Evolutionary conservation across 768 basidiomycete species (phyloP), one percentile per base, ranked within the genome.

Genomic region (Trametopsis cervina): DNA sequence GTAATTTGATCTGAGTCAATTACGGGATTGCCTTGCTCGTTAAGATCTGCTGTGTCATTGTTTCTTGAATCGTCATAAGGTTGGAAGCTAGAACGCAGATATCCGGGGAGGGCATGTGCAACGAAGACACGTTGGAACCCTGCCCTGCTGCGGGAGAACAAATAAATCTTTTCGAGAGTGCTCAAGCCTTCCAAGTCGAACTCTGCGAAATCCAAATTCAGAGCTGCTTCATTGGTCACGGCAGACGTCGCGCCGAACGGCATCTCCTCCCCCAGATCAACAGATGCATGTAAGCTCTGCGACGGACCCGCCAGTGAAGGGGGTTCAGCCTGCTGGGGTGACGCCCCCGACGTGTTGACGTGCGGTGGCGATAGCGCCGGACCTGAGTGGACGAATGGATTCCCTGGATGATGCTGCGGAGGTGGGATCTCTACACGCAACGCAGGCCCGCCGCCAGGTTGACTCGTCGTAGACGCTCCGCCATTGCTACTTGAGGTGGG

Each of bases 111-210:
- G 29, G 85, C 80, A 57, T 85, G 84, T 0, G 86, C 80, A 60
- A 98, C 93, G 69, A 84, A 95, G 35, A 89, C 76, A 33, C 89
- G 77, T 57, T 81, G 81, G 51, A 80, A 78, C 25, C 70, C 66
- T 40, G 82, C 80, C 53, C 80, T 80, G 66, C 89, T 91, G 52
- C 84, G 75, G 51, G 85, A 84, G 57, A 90, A 89, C 43, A 96
- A 78, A 67, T 92, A 96, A 52, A 95, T 94, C 60, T 87, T 84
- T 68, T 97, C 94, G 41, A 97, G 78, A 18, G 88, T 78, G 63
- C 69, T 88, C 52, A 94, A 74, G 46, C 80, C 79, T 53, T 90
- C 89, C 55, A 92, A 88, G 55, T 93, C 90, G 59, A 83, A 56
- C 44, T 62, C 59, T 9, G 67, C 63, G 26, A 73, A 64, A 50